phyloP scores from a whole-genome alignment of 75 land plant genomes.

The Cryptomeria japonica region DNA sequence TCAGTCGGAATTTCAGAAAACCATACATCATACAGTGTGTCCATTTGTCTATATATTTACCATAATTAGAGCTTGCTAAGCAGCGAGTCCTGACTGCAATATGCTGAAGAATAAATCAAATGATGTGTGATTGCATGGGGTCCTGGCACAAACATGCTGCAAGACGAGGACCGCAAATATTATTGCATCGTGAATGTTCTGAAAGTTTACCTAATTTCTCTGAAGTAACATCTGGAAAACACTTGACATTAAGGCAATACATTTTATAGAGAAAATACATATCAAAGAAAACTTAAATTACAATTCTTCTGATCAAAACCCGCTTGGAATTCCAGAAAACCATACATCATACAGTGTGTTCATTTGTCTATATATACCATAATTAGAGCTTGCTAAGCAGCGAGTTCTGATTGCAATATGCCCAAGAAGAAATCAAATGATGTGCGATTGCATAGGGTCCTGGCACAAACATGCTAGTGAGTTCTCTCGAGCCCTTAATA shows the following conservation, averaged over 20 bases:
- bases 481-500: conserved; percentile 6
- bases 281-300: background rate
- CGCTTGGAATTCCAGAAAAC: background rate
- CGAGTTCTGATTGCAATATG: conserved; percentile 14
- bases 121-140: conserved; percentile 51
- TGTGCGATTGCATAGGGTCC: conserved; percentile 51
- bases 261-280: background rate
- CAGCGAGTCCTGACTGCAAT: conserved; percentile 15
- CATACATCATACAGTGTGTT: background rate
- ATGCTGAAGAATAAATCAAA: conserved; percentile 43
- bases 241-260: background rate
- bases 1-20: background rate
- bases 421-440: conserved; percentile 49
- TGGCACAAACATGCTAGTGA: conserved; percentile 30
- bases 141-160: conserved; percentile 36
- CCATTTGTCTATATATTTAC: background rate
- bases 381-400: conserved; percentile 9
- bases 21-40: background rate
- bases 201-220: background rate
- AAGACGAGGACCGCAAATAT: background rate
- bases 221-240: background rate
- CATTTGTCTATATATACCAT: background rate
- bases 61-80: conserved; percentile 5
- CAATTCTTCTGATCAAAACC: background rate
- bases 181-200: background rate